Conservation (phyloP, 176 grass and related monocot genomes). For the Alopecurus myosuroides region DNA sequence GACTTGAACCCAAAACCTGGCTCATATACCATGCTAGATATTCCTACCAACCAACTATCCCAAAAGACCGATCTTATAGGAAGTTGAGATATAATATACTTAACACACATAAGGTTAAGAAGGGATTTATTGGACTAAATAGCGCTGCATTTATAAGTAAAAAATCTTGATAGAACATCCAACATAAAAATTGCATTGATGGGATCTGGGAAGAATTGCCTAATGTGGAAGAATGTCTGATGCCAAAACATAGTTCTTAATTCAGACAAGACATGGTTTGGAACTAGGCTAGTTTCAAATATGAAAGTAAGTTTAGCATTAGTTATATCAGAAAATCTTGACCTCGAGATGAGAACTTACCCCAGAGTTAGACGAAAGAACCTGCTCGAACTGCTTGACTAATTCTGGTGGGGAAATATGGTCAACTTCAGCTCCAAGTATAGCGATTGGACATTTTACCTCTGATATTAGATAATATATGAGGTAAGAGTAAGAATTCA, state of each 20-base stretch:
- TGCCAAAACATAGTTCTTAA: too few species aligned
- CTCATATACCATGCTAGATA: too few species aligned
- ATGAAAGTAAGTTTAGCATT: neutral
- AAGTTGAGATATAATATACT: too few species aligned
- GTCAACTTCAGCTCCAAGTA: conserved; percentile 72
- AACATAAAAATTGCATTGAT: too few species aligned
- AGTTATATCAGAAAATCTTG: neutral
- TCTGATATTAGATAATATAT: conserved; percentile 25
- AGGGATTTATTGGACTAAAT: too few species aligned
- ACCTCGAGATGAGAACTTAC: conserved; percentile 31
- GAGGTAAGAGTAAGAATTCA: neutral
- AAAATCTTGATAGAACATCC: too few species aligned
- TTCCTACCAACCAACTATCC: too few species aligned
- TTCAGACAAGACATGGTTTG: neutral
- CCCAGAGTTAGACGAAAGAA: conserved; percentile 38
- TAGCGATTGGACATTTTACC: conserved; percentile 52
- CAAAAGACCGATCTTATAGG: too few species aligned
- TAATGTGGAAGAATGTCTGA: neutral
- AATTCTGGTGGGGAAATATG: conserved; percentile 45
- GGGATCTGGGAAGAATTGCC: neutral
- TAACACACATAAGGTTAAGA: too few species aligned
- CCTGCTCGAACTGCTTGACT: conserved; percentile 57
- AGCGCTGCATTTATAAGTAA: too few species aligned
- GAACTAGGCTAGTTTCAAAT: neutral
- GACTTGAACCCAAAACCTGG: too few species aligned